These are phyloP conservation scores for Phaeosphaeriaceae sp. DNA, from an alignment of 2,329 filamentous ascomycete species.

Conservation along the genomic window DNA sequence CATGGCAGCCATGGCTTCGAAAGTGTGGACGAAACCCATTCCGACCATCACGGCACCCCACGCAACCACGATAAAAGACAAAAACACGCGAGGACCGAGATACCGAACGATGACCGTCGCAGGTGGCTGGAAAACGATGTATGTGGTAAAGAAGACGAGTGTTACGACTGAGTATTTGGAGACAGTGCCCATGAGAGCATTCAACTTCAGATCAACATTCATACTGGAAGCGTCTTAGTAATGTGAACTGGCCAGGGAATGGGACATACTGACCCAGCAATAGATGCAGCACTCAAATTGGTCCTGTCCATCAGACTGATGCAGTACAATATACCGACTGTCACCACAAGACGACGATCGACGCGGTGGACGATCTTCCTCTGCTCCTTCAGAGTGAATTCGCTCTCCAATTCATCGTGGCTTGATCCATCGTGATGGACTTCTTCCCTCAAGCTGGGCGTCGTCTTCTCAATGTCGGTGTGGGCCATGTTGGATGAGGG, in stretches of 20 bases:
- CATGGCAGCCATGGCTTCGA: slow-evolving; percentile 45
- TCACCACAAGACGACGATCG: slow-evolving; percentile 63
- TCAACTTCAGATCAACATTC: slow-evolving; percentile 46
- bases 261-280: slow-evolving; percentile 65
- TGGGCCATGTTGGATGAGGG: slow-evolving; percentile 23
- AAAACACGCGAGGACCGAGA: slow-evolving; percentile 49
- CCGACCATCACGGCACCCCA: slow-evolving; percentile 56
- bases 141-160: slow-evolving; percentile 54
- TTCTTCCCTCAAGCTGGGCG: slow-evolving; percentile 30
- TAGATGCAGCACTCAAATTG: slow-evolving; percentile 74
- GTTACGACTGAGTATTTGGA: slow-evolving; percentile 65
- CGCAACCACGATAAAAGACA: slow-evolving; percentile 41
- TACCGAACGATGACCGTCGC: slow-evolving; percentile 51
- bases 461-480: slow-evolving; percentile 34
- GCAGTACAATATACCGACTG: slow-evolving; percentile 70
- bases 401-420: slow-evolving; percentile 39
- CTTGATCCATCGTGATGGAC: slow-evolving; percentile 27
- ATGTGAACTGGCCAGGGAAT: slow-evolving; percentile 3
- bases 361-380: slow-evolving; percentile 72
- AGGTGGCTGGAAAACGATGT: slow-evolving; percentile 52
- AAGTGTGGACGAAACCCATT: slow-evolving; percentile 50
- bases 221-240: slow-evolving; percentile 46
- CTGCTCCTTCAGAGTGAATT: slow-evolving; percentile 68
- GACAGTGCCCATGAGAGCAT: slow-evolving; percentile 33
- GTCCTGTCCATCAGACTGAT: slow-evolving; percentile 80